Conservation (phyloP, 2,329 filamentous ascomycete species). For the Aspergillus fischeri region DNA sequence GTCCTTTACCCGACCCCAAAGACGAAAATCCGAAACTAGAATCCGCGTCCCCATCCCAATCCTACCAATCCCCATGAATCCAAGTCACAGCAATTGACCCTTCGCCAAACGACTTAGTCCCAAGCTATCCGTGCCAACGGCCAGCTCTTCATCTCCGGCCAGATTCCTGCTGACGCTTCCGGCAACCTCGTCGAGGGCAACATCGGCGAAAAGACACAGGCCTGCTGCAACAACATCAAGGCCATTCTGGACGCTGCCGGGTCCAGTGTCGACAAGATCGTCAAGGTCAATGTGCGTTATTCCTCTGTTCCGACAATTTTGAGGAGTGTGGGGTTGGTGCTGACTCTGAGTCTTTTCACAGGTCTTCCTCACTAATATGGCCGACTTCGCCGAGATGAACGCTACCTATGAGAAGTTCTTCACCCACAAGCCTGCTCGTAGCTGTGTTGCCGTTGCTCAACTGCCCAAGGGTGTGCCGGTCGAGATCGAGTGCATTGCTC, state of each 20-base stretch:
- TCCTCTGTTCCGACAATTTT: neutral
- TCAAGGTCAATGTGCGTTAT: slow-evolving; percentile 68
- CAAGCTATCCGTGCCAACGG: slow-evolving; percentile 65
- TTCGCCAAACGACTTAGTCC: slow-evolving; percentile 29
- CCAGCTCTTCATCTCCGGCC: slow-evolving; percentile 67
- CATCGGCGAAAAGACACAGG: slow-evolving; percentile 65
- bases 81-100: neutral
- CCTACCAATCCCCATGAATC: neutral
- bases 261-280: slow-evolving; percentile 71
- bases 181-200: slow-evolving; percentile 60
- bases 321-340: neutral
- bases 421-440: slow-evolving; percentile 58
- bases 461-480: slow-evolving; percentile 61
- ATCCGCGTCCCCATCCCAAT: neutral
- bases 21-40: neutral
- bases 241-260: slow-evolving; percentile 80
- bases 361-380: slow-evolving; percentile 91
- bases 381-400: slow-evolving; percentile 78
- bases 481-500: slow-evolving; percentile 63
- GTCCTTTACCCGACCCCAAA: slow-evolving; percentile 13
- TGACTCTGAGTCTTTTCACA: slow-evolving; percentile 9
- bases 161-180: slow-evolving; percentile 67
- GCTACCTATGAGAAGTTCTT: slow-evolving; percentile 69
- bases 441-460: slow-evolving; percentile 60
- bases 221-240: slow-evolving; percentile 74